Base-by-base conservation (phyloP, 1,284 basidiomycete species). In the Cryptococcus sp. region DNA sequence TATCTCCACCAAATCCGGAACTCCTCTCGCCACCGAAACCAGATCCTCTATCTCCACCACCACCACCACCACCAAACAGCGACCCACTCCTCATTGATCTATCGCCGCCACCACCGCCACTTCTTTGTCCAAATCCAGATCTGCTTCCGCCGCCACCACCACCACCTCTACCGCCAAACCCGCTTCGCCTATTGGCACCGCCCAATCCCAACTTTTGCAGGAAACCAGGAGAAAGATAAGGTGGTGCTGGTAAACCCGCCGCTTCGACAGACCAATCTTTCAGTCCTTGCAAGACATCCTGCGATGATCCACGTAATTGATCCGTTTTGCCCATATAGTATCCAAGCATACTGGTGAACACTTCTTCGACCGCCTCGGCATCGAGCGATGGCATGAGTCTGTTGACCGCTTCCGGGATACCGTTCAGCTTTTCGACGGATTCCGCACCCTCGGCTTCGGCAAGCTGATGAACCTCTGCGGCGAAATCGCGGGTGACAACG, bases 281-380 rank as follows among this genome's bases (percentile, higher is more conserved):
- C 55, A 87, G 76, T 8, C 86, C 88, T 38, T 85, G 79, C 20
- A 88, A 62, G 50, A 91, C 76, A n/a, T 79, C 80, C 22, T 61
- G 50, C 2, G 52, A 23, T 2, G 61, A 68, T 2, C 82, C 68
- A 23, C 85, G 81, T 50, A 92, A 67, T 25, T 86, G 81, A 7
- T 72, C 71, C 0, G 78, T 57, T 67, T 85, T 85, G 50, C 81
- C 73, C 48, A 86, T 64, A 78, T 93, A 94, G 80, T 86, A 94
- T 0, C 92, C 92, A 15, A 93, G 76, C 53, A 89, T 73, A 8
- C 88, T 86, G 23, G 83, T 80, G 70, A 91, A 87, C 1, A 88
- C 84, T 64, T 88, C 86, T 46, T 80, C 76, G 52, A 91, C 72
- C 0, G 84, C 83, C 5, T 83, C 81, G 38, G 79, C 75, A 66